These are phyloP conservation scores for Pichia sp. DNA, from an alignment of 1,139 yeast genomes.

Conservation along the genomic window DNA sequence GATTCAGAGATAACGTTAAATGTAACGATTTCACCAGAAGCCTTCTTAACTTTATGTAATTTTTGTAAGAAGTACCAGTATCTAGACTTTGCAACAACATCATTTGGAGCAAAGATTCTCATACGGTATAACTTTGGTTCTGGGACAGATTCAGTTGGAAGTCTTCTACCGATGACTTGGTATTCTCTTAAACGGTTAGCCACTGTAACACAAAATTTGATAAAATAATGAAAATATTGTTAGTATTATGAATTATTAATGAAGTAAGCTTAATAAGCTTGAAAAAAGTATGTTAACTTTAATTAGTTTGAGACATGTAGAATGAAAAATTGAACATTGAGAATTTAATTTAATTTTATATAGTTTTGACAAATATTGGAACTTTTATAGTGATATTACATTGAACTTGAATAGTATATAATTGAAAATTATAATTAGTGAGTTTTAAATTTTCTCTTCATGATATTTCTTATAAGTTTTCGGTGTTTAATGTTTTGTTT, in stretches of 20 bases:
- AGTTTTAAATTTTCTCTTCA: no score
- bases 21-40: constrained; percentile 98
- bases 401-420: no score
- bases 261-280: no score
- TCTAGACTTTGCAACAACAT: constrained; percentile 99
- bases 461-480: no score
- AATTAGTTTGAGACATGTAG: no score
- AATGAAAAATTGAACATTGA: no score
- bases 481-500: no score
- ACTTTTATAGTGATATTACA: no score
- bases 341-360: no score
- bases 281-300: no score
- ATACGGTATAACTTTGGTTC: constrained; percentile 99
- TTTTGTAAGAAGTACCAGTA: constrained; percentile 99
- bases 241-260: constrained; percentile 9
- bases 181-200: constrained; percentile 85
- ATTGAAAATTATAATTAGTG: no score
- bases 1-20: constrained; percentile 88
- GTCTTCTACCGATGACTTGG: constrained; percentile 99
- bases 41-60: constrained; percentile 99
- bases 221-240: constrained; percentile 2
- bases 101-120: constrained; percentile 99
- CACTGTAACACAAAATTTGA: constrained; percentile 11
- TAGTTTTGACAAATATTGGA: no score
- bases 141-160: constrained; percentile 98